phyloP scores from a whole-genome alignment of 2,329 filamentous ascomycete genomes.

The Pseudocercospora pini-densiflorae region DNA sequence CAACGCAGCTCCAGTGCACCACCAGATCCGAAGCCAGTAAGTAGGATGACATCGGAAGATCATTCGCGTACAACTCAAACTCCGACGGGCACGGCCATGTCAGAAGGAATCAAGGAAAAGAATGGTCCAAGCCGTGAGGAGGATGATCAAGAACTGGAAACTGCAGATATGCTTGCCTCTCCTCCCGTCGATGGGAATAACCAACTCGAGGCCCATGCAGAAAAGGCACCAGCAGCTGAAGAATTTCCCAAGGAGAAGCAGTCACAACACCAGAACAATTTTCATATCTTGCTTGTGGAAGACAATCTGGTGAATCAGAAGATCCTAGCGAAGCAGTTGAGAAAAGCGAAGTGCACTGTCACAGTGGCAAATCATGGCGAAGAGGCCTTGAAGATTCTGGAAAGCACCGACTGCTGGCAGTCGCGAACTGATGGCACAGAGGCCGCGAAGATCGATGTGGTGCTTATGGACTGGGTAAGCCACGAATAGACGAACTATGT shows the following conservation, averaged over 20 bases:
- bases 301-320: constrained; percentile 37
- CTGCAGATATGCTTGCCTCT: background rate
- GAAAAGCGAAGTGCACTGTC: constrained; percentile 28
- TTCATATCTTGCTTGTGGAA: constrained; percentile 27
- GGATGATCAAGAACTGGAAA: background rate
- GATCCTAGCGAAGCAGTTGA: constrained; percentile 30
- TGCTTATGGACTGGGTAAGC: constrained; percentile 29
- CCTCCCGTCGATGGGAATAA: background rate
- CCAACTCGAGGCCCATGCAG: background rate
- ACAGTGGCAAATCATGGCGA: constrained; percentile 32
- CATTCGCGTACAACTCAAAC: background rate
- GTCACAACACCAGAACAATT: background rate
- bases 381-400: constrained; percentile 29
- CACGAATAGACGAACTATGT: background rate
- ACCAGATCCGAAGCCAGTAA: background rate
- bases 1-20: background rate
- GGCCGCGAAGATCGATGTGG: constrained; percentile 22
- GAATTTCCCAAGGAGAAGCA: background rate
- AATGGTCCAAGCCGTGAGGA: background rate
- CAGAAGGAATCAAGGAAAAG: background rate
- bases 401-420: constrained; percentile 22
- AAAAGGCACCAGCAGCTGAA: background rate
- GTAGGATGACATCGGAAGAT: background rate
- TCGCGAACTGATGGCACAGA: background rate
- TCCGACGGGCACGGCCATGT: background rate